These are phyloP conservation scores for Ophiostoma novo-ulmi DNA, from an alignment of 2,329 filamentous ascomycete species.

Conservation along the genomic window DNA sequence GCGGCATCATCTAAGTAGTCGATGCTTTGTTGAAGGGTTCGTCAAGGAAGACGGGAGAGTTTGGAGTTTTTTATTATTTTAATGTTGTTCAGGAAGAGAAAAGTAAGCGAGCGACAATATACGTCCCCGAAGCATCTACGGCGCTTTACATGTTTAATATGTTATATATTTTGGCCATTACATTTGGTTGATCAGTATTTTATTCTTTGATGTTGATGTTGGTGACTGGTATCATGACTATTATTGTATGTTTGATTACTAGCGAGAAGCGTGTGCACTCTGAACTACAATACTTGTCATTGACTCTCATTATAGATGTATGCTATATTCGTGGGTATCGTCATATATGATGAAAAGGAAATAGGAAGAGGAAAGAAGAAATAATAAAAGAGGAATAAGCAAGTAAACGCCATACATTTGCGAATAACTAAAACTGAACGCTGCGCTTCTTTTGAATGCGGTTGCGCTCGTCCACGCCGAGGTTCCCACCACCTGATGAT, in stretches of 20 bases:
- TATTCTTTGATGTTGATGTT: background rate
- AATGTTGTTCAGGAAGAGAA: background rate
- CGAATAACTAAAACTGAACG: constrained; percentile 31
- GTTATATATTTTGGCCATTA: background rate
- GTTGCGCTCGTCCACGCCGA: constrained; percentile 29
- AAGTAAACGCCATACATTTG: background rate
- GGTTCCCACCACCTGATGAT: constrained; percentile 18
- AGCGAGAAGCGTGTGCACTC: background rate
- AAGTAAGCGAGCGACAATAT: constrained; percentile 4
- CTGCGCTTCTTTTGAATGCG: constrained; percentile 37
- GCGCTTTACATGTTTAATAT: background rate
- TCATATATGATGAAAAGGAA: background rate
- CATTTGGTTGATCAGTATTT: background rate
- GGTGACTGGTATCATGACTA: background rate
- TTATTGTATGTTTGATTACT: background rate
- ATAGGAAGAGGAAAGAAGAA: no score
- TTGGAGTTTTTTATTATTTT: background rate
- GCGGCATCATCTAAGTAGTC: constrained; percentile 50
- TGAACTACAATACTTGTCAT: background rate
- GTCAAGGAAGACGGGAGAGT: no score
- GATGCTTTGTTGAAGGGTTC: background rate
- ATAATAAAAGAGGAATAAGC: background rate
- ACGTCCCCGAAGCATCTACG: background rate
- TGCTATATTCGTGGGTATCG: constrained; percentile 10
- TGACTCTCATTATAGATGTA: background rate